phyloP scores from a whole-genome alignment of 2,329 filamentous ascomycete species.

The Nemania diffusa region DNA sequence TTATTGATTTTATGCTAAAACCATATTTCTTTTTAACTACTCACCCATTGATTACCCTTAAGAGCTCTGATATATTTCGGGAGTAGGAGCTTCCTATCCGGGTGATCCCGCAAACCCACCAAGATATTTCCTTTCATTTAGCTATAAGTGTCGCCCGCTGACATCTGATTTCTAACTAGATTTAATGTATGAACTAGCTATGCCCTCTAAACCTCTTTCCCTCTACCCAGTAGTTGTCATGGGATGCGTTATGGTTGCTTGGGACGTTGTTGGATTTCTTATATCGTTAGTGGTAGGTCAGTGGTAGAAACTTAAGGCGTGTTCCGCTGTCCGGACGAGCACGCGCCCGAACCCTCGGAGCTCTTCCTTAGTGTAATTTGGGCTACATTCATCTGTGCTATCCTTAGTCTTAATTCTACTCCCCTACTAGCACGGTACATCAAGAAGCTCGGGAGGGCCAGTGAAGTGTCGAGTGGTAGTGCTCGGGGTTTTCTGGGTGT shows the following conservation, averaged over 20 bases:
- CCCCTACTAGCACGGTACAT: conserved; percentile 59
- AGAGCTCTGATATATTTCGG: not conserved
- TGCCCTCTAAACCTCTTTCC: conserved; percentile 63
- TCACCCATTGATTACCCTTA: not conserved
- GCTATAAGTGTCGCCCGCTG: not conserved
- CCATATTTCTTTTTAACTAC: conserved; percentile 77
- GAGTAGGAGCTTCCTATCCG: not conserved
- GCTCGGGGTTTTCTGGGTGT: conserved; percentile 43
- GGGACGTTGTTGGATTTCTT: conserved; percentile 84
- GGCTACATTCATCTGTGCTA: conserved; percentile 66
- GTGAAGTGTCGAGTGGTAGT: conserved; percentile 21
- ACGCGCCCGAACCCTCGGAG: conserved; percentile 47
- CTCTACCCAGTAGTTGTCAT: conserved; percentile 75
- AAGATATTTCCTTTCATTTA: not conserved
- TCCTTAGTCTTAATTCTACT: conserved; percentile 61
- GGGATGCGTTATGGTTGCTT: conserved; percentile 74
- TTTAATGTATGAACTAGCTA: conserved; percentile 11
- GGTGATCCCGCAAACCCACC: not conserved
- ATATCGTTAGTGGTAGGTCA: conserved; percentile 74
- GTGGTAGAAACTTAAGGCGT: conserved; percentile 67
- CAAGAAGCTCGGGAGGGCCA: conserved; percentile 49
- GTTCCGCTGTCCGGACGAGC: conserved; percentile 47
- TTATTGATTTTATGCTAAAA: conserved; percentile 64
- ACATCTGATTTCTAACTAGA: not conserved
- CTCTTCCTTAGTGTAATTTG: conserved; percentile 65